Conservation (phyloP, 1,139 yeast genomes). For the Pneumocystis wakefieldiae region DNA sequence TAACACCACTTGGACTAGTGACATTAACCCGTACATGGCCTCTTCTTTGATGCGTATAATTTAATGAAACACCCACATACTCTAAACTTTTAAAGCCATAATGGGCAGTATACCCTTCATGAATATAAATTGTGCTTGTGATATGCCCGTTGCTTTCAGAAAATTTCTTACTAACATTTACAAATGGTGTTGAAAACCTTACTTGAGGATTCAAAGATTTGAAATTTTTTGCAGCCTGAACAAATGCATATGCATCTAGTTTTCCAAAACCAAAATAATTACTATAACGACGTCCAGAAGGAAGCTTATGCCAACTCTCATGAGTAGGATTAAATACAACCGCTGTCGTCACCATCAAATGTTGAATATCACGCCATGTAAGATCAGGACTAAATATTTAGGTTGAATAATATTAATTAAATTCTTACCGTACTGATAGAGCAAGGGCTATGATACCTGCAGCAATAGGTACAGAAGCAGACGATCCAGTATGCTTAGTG, state of each 20-base stretch:
- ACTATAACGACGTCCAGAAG: constrained; percentile 52
- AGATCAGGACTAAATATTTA: constrained; percentile 47
- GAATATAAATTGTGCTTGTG: constrained; percentile 34
- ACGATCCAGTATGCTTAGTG: constrained; percentile 79
- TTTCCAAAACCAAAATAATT: constrained; percentile 90
- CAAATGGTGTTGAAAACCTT: constrained; percentile 47
- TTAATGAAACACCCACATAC: constrained; percentile 71
- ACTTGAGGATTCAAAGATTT: constrained; percentile 77
- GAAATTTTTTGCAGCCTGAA: constrained; percentile 65
- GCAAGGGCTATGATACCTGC: constrained; percentile 85
- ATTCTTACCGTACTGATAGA: constrained; percentile 34
- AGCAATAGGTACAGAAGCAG: constrained; percentile 97
- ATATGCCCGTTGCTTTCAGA: constrained; percentile 21
- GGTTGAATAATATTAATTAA: neutral
- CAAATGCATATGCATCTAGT: constrained; percentile 67
- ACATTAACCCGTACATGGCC: constrained; percentile 58
- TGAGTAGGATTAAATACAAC: constrained; percentile 53
- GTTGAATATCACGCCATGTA: constrained; percentile 94
- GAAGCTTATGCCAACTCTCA: constrained; percentile 48
- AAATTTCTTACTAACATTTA: constrained; percentile 23
- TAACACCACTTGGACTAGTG: constrained; percentile 59
- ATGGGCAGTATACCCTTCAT: constrained; percentile 34
- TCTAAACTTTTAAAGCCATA: constrained; percentile 61
- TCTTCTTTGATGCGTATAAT: constrained; percentile 47
- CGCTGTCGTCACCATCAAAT: constrained; percentile 59